These are phyloP conservation scores for Scleroderma bovista DNA, from an alignment of 768 basidiomycete genomes.

Conservation along the genomic window DNA sequence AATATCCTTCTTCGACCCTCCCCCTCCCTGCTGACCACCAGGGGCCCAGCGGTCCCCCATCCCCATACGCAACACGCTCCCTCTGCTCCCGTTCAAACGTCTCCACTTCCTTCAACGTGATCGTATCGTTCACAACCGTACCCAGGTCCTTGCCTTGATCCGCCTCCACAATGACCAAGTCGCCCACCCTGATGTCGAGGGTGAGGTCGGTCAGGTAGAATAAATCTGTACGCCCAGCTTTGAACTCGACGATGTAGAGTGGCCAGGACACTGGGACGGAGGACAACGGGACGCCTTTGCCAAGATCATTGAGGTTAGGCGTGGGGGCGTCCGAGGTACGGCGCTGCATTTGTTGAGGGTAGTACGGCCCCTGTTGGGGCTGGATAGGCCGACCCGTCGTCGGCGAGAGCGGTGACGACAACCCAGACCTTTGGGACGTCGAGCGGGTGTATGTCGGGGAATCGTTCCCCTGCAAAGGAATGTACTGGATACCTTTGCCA, in stretches of 20 bases:
- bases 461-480: conserved; percentile 31
- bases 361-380: conserved; percentile 25
- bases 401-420: conserved; percentile 58
- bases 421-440: conserved; percentile 32
- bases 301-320: conserved; percentile 51
- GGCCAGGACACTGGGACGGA: conserved; percentile 79
- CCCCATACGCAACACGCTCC: no score
- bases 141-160: conserved; percentile 93
- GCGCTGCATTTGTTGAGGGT: conserved; percentile 31
- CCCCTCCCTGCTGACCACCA: conserved; percentile 32
- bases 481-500: conserved; percentile 59
- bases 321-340: conserved; percentile 35
- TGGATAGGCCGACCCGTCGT: conserved; percentile 25
- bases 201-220: conserved; percentile 80
- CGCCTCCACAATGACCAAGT: conserved; percentile 94
- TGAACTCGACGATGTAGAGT: conserved; percentile 97
- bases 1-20: conserved; percentile 89
- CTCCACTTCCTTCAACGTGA: no score
- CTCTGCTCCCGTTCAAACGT: no score
- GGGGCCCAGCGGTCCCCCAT: conserved; percentile 50
- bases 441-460: conserved; percentile 35
- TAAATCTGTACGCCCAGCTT: conserved; percentile 91
- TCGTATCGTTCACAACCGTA: conserved; percentile 83
- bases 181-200: conserved; percentile 70
- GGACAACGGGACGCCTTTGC: conserved; percentile 84